Percentiles rank a stretch among this genome's conserved stretches.
These are phyloP conservation scores for Begonia fuchsioides DNA, from an alignment of 306 rosid species.

Conservation along the genomic window DNA sequence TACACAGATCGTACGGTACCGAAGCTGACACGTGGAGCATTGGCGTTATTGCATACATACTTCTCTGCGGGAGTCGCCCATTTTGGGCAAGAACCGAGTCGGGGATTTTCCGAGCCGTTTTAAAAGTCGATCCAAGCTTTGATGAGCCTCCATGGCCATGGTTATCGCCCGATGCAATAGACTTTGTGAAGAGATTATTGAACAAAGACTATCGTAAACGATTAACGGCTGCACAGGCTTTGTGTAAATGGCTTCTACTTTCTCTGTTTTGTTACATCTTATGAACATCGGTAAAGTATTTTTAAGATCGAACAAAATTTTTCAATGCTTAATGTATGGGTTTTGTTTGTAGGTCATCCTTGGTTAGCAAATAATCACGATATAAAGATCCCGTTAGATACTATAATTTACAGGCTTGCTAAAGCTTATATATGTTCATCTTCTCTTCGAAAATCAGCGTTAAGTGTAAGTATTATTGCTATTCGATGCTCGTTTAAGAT, in stretches of 20 bases:
- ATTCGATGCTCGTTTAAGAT: background rate
- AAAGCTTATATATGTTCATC: constrained; percentile 60
- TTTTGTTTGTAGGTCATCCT: constrained; percentile 54
- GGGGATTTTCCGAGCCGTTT: constrained; percentile 71
- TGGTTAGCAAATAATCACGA: constrained; percentile 54
- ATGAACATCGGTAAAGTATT: too few relatives aligned
- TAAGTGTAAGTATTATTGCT: constrained; percentile 36
- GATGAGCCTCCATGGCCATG: constrained; percentile 87
- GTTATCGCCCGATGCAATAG: constrained; percentile 58
- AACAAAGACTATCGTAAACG: constrained; percentile 76
- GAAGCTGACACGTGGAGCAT: constrained; percentile 94
- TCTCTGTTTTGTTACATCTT: too few relatives aligned
- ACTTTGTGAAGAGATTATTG: constrained; percentile 66
- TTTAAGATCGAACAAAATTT: too few relatives aligned
- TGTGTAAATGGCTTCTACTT: constrained; percentile 20
- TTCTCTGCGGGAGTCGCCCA: constrained; percentile 77
- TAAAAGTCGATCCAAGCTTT: constrained; percentile 73
- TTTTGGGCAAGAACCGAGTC: constrained; percentile 83
- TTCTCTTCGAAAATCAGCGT: constrained; percentile 62
- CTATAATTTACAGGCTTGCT: constrained; percentile 49
- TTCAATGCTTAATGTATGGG: background rate
- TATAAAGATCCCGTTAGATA: constrained; percentile 54
- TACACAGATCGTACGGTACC: constrained; percentile 72
- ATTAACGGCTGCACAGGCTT: constrained; percentile 82
- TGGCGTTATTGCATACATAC: constrained; percentile 79